These are phyloP conservation scores for Metahyphopichia silvanorum DNA, from an alignment of 805 yeast genomes.

Conservation along the genomic window DNA sequence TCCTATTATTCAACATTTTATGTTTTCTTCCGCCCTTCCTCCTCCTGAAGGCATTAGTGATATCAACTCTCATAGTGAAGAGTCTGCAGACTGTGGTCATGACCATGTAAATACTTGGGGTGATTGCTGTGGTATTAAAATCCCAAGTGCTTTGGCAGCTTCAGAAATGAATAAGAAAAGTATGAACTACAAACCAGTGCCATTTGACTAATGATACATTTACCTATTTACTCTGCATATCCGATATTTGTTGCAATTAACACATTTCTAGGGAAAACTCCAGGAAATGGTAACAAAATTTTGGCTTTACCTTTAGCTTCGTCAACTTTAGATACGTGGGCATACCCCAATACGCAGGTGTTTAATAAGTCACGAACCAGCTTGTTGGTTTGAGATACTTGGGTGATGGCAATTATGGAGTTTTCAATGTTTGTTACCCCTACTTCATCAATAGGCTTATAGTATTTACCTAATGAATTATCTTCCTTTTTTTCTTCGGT, in stretches of 20 bases:
- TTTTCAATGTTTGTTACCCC: slow-evolving; percentile 62
- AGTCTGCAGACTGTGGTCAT: slow-evolving; percentile 20
- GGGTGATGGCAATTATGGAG: slow-evolving; percentile 63
- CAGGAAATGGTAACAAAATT: slow-evolving; percentile 84
- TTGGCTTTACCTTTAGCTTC: slow-evolving; percentile 68
- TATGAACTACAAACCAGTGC: slow-evolving; percentile 41
- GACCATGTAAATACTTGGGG: slow-evolving; percentile 67
- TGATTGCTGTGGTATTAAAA: slow-evolving; percentile 95
- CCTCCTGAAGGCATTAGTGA: slow-evolving; percentile 70
- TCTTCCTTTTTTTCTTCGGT: slow-evolving; percentile 20
- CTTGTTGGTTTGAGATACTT: slow-evolving; percentile 32
- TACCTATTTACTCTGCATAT: slow-evolving; percentile 57
- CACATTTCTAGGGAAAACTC: slow-evolving; percentile 72
- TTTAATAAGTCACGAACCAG: slow-evolving; percentile 48
- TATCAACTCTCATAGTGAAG: slow-evolving; percentile 17
- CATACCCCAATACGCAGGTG: slow-evolving; percentile 74
- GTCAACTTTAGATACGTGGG: slow-evolving; percentile 67
- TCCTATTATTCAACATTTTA: slow-evolving; percentile 92
- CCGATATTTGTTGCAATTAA: slow-evolving; percentile 74
- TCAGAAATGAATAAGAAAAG: slow-evolving; percentile 37
- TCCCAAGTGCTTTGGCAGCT: slow-evolving; percentile 96
- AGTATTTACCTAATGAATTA: slow-evolving; percentile 29
- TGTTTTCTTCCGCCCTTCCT: slow-evolving; percentile 67
- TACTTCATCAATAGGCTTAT: slow-evolving; percentile 39
- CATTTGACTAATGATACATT: slow-evolving; percentile 70